Evolutionary conservation across 1,139 yeast species (phyloP), one percentile per base, ranked within the genome.

Genomic region (Geotrichum klebahnii): DNA sequence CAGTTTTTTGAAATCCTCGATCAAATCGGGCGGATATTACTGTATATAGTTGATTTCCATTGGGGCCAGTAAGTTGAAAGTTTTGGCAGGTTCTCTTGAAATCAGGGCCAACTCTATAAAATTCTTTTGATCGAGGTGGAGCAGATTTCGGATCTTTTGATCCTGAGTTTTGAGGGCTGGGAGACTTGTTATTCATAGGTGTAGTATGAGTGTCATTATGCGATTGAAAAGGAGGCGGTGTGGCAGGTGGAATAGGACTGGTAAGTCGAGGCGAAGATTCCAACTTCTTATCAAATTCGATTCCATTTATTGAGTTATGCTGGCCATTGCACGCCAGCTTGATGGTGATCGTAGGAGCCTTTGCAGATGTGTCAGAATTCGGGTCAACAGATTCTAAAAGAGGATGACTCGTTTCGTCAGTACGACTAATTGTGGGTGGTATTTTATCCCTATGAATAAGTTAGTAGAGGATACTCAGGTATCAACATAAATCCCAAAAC

Each of bases 21-120:
- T 52, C 54, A 12, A 52, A 44, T 22, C 54, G 48, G n/a, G 50
- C 46, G 9, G 52, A 46, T 12, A 52, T 32, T 3, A 52, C 38
- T 1, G 50, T 36, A 22, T 48, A 52, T n/a, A 52, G 33, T 3
- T 38, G 44, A 6, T 48, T 42, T 17, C 50, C 50, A 2, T 20
- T 9, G 5, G 54, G 42, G 32, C 44, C 50, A 23, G 23, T 33
- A 12, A 52, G 46, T n/a, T 48, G 37, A 28, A 52, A 48, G 31
- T 45, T 48, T 37, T 52, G 54, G 12, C 31, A 38, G 1, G 54
- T 52, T 12, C 52, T 37, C 16, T 36, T 45, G 22, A 52, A 48
- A 6, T 36, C 42, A 14, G 54, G 54, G 2, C 54, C 54, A 4
- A 52, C 39, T 40, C 47, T 40, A 28, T 45, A 48, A 31, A 48